A percentile compares a stretch with the other conserved stretches of the same genome.
Evolutionary conservation across 1,139 yeast genomes (phyloP).

Genomic region (Zygoascus meyerae): DNA sequence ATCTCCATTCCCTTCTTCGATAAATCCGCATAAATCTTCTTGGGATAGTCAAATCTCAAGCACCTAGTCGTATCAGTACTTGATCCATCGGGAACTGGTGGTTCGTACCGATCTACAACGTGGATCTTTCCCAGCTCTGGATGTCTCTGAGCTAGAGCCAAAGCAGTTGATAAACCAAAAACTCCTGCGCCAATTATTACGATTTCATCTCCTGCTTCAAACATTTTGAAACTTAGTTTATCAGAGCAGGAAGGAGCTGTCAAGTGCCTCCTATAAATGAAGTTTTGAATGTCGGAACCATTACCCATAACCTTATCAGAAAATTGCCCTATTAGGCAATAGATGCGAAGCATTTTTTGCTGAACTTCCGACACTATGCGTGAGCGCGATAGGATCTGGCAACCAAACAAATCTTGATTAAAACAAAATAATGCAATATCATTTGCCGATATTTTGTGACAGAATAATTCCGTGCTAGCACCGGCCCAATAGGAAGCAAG

Average conservation of each 20-base stretch:
- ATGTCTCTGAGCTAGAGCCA: conserved; percentile 28
- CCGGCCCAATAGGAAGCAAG: no score
- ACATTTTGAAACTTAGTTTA: neutral
- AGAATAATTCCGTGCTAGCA: no score
- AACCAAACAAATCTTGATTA: no score
- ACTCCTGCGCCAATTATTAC: conserved; percentile 42
- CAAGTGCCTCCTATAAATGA: neutral
- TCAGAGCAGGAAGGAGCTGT: neutral
- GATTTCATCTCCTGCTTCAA: conserved; percentile 15
- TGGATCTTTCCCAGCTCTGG: conserved; percentile 6
- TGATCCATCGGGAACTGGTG: conserved; percentile 14
- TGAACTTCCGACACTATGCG: no score
- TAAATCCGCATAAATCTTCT: conserved; percentile 8
- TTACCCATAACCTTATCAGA: neutral
- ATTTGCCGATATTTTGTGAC: no score
- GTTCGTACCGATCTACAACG: conserved; percentile 12
- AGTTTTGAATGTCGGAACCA: neutral
- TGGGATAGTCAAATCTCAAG: conserved; percentile 11
- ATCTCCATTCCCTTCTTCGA: conserved; percentile 10
- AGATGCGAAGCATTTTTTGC: neutral
- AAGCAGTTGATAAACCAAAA: conserved; percentile 41
- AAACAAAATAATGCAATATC: no score
- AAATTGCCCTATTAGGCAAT: conserved; percentile 1
- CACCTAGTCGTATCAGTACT: conserved; percentile 13
- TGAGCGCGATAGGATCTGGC: no score